A percentile compares a stretch with the other conserved stretches of the same genome.
Evolutionary conservation across 257 asterid species (phyloP).

Genomic region (Scutellaria minor): DNA sequence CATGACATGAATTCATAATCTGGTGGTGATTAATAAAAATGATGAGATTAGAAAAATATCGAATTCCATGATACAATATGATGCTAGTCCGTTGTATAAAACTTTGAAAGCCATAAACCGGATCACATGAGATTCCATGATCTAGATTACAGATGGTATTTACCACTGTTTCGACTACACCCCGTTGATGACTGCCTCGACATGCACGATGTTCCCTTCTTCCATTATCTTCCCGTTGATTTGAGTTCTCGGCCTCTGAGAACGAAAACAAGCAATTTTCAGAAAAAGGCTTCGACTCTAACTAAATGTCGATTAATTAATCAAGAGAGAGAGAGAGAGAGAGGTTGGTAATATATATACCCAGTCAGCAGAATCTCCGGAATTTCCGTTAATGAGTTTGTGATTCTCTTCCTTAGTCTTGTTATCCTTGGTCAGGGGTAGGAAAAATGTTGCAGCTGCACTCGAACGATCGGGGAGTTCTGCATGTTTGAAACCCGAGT

Average conservation of each 20-base stretch:
- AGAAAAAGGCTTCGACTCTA: not conserved
- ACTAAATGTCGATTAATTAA: not conserved
- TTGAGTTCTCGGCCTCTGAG: constrained; percentile 91
- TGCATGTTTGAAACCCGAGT: constrained; percentile 34
- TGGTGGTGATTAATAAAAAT: constrained; percentile 9
- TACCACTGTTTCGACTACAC: constrained; percentile 43
- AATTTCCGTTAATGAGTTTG: constrained; percentile 77
- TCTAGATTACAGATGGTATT: constrained; percentile 43
- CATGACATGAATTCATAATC: not conserved
- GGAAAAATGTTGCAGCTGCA: constrained; percentile 57
- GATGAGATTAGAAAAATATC: constrained; percentile 34
- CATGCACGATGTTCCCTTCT: constrained; percentile 74
- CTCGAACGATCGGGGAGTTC: constrained; percentile 87
- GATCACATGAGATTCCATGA: constrained; percentile 23
- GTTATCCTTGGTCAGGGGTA: constrained; percentile 77
- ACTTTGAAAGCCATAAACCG: constrained; percentile 33
- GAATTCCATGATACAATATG: constrained; percentile 48
- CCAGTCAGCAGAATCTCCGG: constrained; percentile 79
- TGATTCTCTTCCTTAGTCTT: constrained; percentile 77
- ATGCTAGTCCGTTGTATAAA: constrained; percentile 19
- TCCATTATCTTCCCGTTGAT: constrained; percentile 88
- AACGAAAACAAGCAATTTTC: constrained; percentile 27
- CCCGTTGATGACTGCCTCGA: constrained; percentile 73
- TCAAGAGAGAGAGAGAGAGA: not conserved
- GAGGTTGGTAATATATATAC: constrained; percentile 40